Evolutionary conservation across 1,284 basidiomycete species (phyloP), one percentile per base, ranked within the genome.

Genomic region (Tilletia caries): DNA sequence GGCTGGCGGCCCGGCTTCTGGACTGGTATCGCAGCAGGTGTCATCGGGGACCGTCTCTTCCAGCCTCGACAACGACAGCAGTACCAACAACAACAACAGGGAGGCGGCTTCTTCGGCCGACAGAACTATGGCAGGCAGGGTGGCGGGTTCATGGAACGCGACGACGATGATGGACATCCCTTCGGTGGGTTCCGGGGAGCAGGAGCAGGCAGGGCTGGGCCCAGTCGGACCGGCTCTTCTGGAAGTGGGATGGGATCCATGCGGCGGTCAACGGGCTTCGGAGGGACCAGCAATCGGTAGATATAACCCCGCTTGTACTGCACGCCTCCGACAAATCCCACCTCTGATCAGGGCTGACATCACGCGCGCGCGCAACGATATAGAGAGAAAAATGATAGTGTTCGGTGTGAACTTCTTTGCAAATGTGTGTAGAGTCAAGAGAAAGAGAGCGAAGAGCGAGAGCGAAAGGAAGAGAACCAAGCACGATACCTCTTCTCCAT

Each of bases 1-100:
- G 67, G 69, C 0, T 76, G 75, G 75, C 46, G 73, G 65, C 77
- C 77, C 1, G 77, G 77, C 32, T 77, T 79, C 69, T 79, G 76
- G 77, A 76, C 76, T 27, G 77, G 77, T 13, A 70, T 79, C 15
- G 73, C 72, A 0, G 29, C 74, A 1, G 76, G 73, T 13, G 74
- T 72, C 29, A 62, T 76, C 20, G 74, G 72, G 15, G 71, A 29
- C 58, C 27, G 58, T 18, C 10, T 62, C 58, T 5, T 62, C 71
- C 23, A 67, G 52, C 29, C 67, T 70, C 23, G 71, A 13, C 60
- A 50, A 1, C 65, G 62, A 12, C 69, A 65, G n/a, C 33, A 66
- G 44, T 60, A 67, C 5, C 29, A 18, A 18, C 18, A 13, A 8
- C 50, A 37, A 34, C 50, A 18, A n/a, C 37, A 68, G 29, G 10